These are phyloP conservation scores for Mallotus nudiflorus DNA, from an alignment of 345 rosid species.

Conservation along the genomic window DNA sequence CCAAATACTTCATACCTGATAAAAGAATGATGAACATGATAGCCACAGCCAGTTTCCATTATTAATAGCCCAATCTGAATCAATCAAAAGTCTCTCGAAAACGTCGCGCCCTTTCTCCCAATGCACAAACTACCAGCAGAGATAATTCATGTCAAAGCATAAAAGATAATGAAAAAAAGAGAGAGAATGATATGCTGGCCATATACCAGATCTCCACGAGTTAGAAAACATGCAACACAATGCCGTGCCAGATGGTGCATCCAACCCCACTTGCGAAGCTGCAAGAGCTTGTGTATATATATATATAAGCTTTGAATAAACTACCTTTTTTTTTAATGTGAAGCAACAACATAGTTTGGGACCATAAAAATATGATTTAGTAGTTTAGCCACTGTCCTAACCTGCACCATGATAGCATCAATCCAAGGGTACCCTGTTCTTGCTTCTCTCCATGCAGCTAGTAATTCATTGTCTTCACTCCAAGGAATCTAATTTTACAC, in stretches of 20 bases:
- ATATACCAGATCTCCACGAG: constrained; percentile 94
- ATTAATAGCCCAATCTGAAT: constrained; percentile 95
- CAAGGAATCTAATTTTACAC: constrained; percentile 76
- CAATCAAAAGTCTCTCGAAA: constrained; percentile 87
- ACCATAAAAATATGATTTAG: not conserved
- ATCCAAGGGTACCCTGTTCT: constrained; percentile 97
- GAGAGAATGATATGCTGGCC: constrained; percentile 4
- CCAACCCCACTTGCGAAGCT: constrained; percentile 98
- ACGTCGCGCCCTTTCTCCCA: constrained; percentile 99
- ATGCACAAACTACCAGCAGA: constrained; percentile 74
- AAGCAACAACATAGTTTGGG: too few species aligned
- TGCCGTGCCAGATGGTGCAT: constrained; percentile 96
- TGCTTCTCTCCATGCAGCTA: constrained; percentile 90
- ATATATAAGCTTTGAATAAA: constrained; percentile 6
- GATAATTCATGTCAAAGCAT: constrained; percentile 25
- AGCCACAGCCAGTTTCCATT: constrained; percentile 97
- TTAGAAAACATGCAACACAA: constrained; percentile 88
- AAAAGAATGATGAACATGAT: constrained; percentile 95
- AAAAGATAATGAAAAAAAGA: constrained; percentile 12
- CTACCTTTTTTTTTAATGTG: not conserved
- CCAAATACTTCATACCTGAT: constrained; percentile 53
- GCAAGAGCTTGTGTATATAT: constrained; percentile 29
- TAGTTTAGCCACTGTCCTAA: constrained; percentile 34
- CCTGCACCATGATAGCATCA: constrained; percentile 99
- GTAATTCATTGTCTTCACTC: constrained; percentile 63